phyloP scores from a whole-genome alignment of 805 yeast species.

The Metschnikowia dekortorum region DNA sequence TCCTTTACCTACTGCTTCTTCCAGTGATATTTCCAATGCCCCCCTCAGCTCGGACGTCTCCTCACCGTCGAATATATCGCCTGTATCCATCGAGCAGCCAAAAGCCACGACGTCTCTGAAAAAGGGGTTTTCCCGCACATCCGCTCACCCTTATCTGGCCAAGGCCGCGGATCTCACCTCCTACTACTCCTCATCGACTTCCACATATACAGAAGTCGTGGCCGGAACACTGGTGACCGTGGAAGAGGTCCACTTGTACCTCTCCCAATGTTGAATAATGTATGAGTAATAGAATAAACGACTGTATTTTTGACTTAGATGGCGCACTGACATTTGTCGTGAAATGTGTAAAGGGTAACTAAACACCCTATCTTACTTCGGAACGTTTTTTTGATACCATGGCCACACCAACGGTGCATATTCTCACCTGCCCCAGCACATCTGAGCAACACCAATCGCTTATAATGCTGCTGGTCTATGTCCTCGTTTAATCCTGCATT shows the following conservation, averaged over 20 bases:
- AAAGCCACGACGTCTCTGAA: neutral
- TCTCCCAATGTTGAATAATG: neutral
- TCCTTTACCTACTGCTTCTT: neutral
- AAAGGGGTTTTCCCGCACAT: neutral
- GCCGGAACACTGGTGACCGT: neutral
- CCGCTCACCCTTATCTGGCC: conserved; percentile 1
- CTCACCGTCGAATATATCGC: neutral
- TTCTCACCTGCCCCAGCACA: too few relatives aligned
- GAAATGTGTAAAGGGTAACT: neutral
- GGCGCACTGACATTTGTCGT: too few relatives aligned
- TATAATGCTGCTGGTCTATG: too few relatives aligned
- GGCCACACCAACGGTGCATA: too few relatives aligned
- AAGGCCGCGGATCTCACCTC: neutral
- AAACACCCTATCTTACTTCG: too few relatives aligned
- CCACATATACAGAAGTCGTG: neutral
- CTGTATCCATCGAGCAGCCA: neutral
- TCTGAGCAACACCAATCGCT: too few relatives aligned
- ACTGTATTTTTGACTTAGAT: too few relatives aligned
- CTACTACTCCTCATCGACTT: conserved; percentile 2
- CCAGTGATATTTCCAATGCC: neutral
- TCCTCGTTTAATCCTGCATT: too few relatives aligned
- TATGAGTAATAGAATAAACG: neutral
- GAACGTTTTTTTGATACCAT: too few relatives aligned
- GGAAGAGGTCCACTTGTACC: conserved; percentile 1
- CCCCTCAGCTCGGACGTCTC: too few relatives aligned